These are phyloP conservation scores for Leishmania tropica DNA, from an alignment of 208 protist genomes.

Conservation along the genomic window DNA sequence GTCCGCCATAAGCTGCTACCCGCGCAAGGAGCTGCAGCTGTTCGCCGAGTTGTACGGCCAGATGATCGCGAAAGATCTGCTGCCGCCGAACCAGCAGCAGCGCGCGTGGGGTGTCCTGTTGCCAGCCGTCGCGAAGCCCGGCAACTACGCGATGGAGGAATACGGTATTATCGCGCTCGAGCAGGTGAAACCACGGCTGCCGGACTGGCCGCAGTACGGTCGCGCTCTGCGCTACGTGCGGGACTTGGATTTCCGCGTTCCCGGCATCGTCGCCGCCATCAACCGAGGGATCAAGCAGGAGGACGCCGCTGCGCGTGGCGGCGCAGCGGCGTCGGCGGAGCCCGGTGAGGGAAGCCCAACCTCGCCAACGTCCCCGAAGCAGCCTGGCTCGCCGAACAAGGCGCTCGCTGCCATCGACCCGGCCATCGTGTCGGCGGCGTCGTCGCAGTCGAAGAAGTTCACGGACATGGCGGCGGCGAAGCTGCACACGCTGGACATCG, in stretches of 20 bases:
- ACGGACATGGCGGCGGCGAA: constrained; percentile 57
- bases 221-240: constrained; percentile 79
- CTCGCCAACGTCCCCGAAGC: constrained; percentile 29
- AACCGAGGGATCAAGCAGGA: constrained; percentile 83
- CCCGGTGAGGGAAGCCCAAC: constrained; percentile 17
- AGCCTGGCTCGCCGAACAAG: constrained; percentile 29
- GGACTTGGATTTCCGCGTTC: constrained; percentile 88
- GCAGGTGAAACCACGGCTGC: constrained; percentile 93
- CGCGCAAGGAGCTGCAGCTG: constrained; percentile 79
- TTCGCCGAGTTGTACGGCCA: constrained; percentile 86
- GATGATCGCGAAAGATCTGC: constrained; percentile 80
- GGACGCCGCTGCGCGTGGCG: constrained; percentile 41
- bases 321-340: constrained; percentile 18
- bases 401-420: constrained; percentile 57
- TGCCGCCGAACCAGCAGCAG: constrained; percentile 77
- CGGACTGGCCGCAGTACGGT: constrained; percentile 97
- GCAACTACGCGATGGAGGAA: constrained; percentile 92
- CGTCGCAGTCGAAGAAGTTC: constrained; percentile 35
- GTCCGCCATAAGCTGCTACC: constrained; percentile 71
- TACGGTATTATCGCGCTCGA: constrained; percentile 97
- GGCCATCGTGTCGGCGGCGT: constrained; percentile 61
- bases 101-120: constrained; percentile 86
- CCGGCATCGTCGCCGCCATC: constrained; percentile 90
- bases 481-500: constrained; percentile 89
- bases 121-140: constrained; percentile 91